Conservation (phyloP, 306 rosid genomes). For the Alnus glutinosa region DNA sequence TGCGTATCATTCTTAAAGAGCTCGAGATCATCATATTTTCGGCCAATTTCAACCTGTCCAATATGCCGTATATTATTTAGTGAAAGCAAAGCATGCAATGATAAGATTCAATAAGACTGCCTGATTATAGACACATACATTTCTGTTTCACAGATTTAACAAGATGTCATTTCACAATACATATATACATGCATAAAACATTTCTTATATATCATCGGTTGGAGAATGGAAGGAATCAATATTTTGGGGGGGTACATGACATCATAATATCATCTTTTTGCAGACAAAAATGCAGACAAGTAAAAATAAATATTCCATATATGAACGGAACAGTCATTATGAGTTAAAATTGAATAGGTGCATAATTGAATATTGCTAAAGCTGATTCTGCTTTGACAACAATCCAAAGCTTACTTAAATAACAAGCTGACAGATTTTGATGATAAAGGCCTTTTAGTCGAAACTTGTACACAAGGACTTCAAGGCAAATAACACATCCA, state of each 20-base stretch:
- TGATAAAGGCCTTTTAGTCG: conserved; percentile 10
- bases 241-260: background rate
- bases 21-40: conserved; percentile 64
- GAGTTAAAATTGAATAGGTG: background rate
- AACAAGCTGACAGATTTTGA: conserved; percentile 7
- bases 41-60: conserved; percentile 82
- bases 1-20: conserved; percentile 68
- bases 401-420: conserved; percentile 1
- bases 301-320: background rate
- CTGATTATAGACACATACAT: background rate
- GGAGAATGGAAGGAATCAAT: background rate
- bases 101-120: background rate
- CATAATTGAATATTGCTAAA: background rate
- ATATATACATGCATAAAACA: background rate
- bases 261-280: background rate
- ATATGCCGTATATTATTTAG: conserved; percentile 27
- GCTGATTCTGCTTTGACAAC: background rate
- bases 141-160: conserved; percentile 1
- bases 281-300: background rate
- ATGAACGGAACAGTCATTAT: background rate
- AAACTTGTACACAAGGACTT: conserved; percentile 23
- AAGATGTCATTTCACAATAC: background rate
- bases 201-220: background rate
- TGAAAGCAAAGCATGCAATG: conserved; percentile 21
- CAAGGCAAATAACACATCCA: conserved; percentile 24